Conservation (phyloP, 2,329 filamentous ascomycete species). For the Aureobasidium zeae region DNA sequence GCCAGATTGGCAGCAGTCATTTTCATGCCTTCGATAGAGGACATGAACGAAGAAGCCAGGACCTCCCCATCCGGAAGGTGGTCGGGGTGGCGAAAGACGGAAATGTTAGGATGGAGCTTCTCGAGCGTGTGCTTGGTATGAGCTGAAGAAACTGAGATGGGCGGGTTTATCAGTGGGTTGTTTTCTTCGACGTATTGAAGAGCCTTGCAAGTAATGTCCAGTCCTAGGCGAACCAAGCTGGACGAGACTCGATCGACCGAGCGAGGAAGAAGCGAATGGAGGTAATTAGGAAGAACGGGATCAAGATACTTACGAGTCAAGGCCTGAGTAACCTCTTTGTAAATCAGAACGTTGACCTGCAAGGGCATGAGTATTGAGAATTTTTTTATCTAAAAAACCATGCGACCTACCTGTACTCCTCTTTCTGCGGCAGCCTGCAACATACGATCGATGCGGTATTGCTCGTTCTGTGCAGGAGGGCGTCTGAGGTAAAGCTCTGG, state of each 20-base stretch:
- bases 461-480: conserved; percentile 70
- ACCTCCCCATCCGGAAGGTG: conserved; percentile 67
- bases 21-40: conserved; percentile 47
- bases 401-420: conserved; percentile 73
- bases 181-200: conserved; percentile 38
- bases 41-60: conserved; percentile 49
- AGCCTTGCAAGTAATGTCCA: conserved; percentile 37
- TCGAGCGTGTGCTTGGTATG: conserved; percentile 78
- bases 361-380: neutral
- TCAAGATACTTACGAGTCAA: conserved; percentile 58
- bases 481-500: conserved; percentile 81
- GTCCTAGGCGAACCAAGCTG: conserved; percentile 32
- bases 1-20: conserved; percentile 47
- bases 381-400: conserved; percentile 64
- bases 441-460: conserved; percentile 77
- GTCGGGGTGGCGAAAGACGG: conserved; percentile 84
- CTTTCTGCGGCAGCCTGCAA: conserved; percentile 72
- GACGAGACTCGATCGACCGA: conserved; percentile 35
- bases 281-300: conserved; percentile 35
- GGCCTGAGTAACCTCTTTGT: conserved; percentile 63
- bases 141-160: conserved; percentile 48
- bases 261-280: conserved; percentile 35
- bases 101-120: conserved; percentile 68
- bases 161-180: conserved; percentile 36
- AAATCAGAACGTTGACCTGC: conserved; percentile 10